Base-by-base conservation (phyloP, 768 basidiomycete genomes). In the Lactarius quietus region DNA sequence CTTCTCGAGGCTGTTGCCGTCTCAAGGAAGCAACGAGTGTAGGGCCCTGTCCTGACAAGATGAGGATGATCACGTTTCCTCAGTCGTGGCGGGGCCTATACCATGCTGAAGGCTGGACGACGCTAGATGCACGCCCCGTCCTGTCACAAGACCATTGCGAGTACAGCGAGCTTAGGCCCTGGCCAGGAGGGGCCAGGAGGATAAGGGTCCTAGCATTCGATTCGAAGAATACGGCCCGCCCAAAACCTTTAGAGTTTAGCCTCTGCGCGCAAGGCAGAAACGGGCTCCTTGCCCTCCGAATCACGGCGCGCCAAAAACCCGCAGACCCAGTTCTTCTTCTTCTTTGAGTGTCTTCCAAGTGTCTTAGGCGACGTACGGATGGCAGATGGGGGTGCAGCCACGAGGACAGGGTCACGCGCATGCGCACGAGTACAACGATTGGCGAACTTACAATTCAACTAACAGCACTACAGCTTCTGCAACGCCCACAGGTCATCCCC, bases 401-500 rank as follows among this genome's bases (percentile, higher is more conserved):
- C 48, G 48, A 51, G 23, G 23, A 23, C 43, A 9, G n/a, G 0
- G 26, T 51, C 48, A 51, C 48, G 15, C 48, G 48, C 48, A 26
- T 23, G n/a, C 26, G 14, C 43, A 48, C 23, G 12, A 23, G 45
- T 48, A 20, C 33, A 33, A 33, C 33, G 33, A 33, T 33, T 33
- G 33, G 33, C 33, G 33, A 33, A 51, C 23, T 29, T 14, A 33
- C 20, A 33, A 18, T n/a, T n/a, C n/a, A n/a, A 54, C 53, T 3
- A 1, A 23, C 28, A 38, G n/a, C 33, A 26, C 53, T 78, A 92
- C 73, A 93, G 68, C 67, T 82, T 81, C 76, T 85, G 80, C 63
- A 87, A 59, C 56, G 79, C 82, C 94, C 94, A 96, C 51, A 96
- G 75, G 67, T 95, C 94, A 71, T 96, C 93, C 12, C 94, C 93